Percentiles rank a stretch among this genome's conserved stretches.
phyloP scores from a whole-genome alignment of 192 early-diverging fungal genomes.

The Linnemannia exigua region DNA sequence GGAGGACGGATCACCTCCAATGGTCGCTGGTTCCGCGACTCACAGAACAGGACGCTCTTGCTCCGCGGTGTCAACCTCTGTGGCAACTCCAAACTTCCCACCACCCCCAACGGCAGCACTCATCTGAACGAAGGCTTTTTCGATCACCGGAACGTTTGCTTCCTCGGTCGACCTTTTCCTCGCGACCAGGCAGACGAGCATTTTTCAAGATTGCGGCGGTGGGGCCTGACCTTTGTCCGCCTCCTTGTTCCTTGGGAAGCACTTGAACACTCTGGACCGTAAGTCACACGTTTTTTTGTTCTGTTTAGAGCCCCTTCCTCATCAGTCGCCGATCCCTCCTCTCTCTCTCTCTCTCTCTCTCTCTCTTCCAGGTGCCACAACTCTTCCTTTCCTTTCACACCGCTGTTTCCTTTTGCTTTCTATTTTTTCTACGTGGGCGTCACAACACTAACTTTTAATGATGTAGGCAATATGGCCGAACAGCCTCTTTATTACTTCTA shows the following conservation, averaged over 20 bases:
- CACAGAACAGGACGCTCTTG: conserved; percentile 68
- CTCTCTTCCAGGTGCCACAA: too few relatives aligned
- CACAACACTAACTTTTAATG: background rate
- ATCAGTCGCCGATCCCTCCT: background rate
- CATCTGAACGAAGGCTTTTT: conserved; percentile 76
- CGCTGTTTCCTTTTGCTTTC: background rate
- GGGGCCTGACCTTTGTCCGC: conserved; percentile 88
- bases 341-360: background rate
- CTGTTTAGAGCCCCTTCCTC: background rate
- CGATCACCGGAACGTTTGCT: conserved; percentile 81
- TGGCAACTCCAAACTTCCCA: conserved; percentile 84
- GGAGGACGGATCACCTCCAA: conserved; percentile 46
- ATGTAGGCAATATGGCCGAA: background rate
- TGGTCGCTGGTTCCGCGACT: conserved; percentile 67
- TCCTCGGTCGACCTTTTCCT: conserved; percentile 84
- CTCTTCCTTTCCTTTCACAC: background rate
- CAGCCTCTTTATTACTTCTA: background rate
- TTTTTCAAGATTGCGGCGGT: conserved; percentile 76
- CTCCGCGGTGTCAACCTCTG: conserved; percentile 86
- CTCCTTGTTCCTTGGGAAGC: conserved; percentile 88
- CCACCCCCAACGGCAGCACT: conserved; percentile 73
- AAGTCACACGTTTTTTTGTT: conserved; percentile 15
- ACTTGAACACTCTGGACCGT: conserved; percentile 83
- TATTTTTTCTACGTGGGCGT: too few relatives aligned
- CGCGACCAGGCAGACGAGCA: conserved; percentile 82